Base-by-base conservation (phyloP, 129 eudicot genomes). In the Pulicaria dysenterica region DNA sequence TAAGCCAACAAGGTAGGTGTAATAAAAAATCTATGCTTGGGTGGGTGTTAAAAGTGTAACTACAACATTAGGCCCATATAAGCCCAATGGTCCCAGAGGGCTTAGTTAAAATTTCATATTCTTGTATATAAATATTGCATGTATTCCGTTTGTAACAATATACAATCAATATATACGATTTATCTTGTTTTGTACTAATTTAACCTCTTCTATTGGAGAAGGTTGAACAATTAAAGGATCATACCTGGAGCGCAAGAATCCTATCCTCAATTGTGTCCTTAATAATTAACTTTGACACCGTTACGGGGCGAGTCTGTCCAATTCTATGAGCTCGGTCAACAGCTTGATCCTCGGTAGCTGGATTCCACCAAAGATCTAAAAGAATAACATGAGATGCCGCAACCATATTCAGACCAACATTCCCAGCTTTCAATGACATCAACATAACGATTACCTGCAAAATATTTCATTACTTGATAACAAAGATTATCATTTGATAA, bases 291-390 rank as follows among this genome's bases (percentile, higher is more conserved):
- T 96, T 73, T 11, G 91, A 83, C 3, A 92, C 98, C 15, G 95
- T 92, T 31, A 92, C 98, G 34, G 96, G 86, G 6, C 94, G 98
- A 56, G 98, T 92, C 75, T 92, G 98, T 43, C 98, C 98, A 60
- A 92, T 92, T 74, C 98, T 85, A 83, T 92, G 98, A 59, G 98
- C 98, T 75, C 98, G 85, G 73, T 92, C 98, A 73, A 92, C 61
- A 48, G 98, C 98, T 72, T 92, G 98, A 81, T 92, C 98, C 82
- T 92, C 98, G 58, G 98, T 92, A 14, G 98, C 81, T 64, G 98
- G 98, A 76, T 93, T 93, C 98, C 98, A 93, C 98, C 98, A 93
- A 76, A 93, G 98, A 84, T 93, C 98, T 70, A 93, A 74, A 65
- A 93, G 98, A 76, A 93, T 87, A 58, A 93, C 98, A 58, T 87